A percentile compares a stretch with the other conserved stretches of the same genome.
Conservation (phyloP, 2,329 filamentous ascomycete genomes). For the Sarocladium brachiariae region DNA sequence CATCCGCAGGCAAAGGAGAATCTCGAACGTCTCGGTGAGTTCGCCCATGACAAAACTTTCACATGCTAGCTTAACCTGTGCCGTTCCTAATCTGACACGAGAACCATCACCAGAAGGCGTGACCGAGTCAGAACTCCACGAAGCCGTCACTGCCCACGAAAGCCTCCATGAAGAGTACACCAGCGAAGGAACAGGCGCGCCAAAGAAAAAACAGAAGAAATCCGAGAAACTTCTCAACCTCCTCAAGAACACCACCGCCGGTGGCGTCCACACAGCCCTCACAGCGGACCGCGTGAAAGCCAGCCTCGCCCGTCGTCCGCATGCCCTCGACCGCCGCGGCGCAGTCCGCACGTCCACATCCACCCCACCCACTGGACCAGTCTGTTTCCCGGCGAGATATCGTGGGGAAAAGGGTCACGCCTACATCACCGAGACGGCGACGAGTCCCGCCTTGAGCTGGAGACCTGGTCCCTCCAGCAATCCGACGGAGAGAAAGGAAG, state of each 20-base stretch:
- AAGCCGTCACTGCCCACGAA: conserved; percentile 45
- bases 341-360: conserved; percentile 49
- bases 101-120: conserved; percentile 32
- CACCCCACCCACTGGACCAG: conserved; percentile 52
- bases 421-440: conserved; percentile 61
- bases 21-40: conserved; percentile 28
- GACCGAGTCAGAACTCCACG: conserved; percentile 57
- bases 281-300: conserved; percentile 67
- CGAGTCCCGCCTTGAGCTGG: conserved; percentile 61
- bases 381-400: conserved; percentile 69
- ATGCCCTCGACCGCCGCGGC: conserved; percentile 65
- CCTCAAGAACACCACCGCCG: conserved; percentile 64
- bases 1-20: conserved; percentile 38
- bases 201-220: conserved; percentile 28
- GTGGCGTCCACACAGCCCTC: conserved; percentile 64
- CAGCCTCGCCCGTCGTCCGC: conserved; percentile 43
- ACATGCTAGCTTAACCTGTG: too few relatives aligned
- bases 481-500: conserved; percentile 35
- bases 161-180: conserved; percentile 22
- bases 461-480: too few relatives aligned
- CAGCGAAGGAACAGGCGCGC: neutral
- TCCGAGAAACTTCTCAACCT: conserved; percentile 47
- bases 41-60: too few relatives aligned
- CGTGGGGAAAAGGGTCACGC: conserved; percentile 65
- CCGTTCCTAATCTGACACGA: too few relatives aligned